Evolutionary conservation across 768 basidiomycete species (phyloP).

Genomic region (Boletus subparvulus): DNA sequence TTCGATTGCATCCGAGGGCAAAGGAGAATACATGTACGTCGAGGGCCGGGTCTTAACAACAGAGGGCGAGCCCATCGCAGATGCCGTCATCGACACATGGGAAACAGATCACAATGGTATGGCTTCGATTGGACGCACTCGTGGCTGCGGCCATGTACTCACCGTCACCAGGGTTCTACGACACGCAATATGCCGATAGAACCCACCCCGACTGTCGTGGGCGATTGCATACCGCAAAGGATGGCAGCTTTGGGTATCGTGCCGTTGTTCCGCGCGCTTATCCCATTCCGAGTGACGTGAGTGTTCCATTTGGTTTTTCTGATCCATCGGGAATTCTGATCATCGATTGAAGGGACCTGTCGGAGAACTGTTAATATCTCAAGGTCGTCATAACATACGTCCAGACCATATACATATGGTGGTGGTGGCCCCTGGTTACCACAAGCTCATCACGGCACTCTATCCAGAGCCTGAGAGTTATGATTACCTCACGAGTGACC

Average conservation of each 20-base stretch:
- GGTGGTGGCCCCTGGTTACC: constrained; percentile 69
- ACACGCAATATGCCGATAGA: constrained; percentile 55
- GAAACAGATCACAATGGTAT: constrained; percentile 67
- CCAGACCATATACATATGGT: constrained; percentile 81
- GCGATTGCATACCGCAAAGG: constrained; percentile 51
- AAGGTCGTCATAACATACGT: constrained; percentile 72
- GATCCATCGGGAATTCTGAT: constrained; percentile 10
- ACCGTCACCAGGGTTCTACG: constrained; percentile 30
- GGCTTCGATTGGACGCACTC: constrained; percentile 30
- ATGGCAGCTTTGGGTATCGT: constrained; percentile 69
- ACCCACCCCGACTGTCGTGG: constrained; percentile 72
- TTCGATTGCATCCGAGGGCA: constrained; percentile 83
- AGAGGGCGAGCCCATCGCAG: constrained; percentile 61
- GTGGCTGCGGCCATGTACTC: background rate
- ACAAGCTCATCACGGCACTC: constrained; percentile 69
- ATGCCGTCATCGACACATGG: constrained; percentile 79
- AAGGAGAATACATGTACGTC: constrained; percentile 82
- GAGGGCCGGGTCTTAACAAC: constrained; percentile 64
- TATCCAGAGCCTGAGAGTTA: constrained; percentile 78
- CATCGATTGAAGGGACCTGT: constrained; percentile 57
- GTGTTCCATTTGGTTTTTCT: constrained; percentile 21
- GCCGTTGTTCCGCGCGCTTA: constrained; percentile 70
- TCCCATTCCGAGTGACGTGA: constrained; percentile 70
- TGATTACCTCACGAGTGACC: constrained; percentile 63
- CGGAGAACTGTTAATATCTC: constrained; percentile 51